phyloP scores from a whole-genome alignment of 2,329 filamentous ascomycete species.

The Aureobasidium subglaciale region DNA sequence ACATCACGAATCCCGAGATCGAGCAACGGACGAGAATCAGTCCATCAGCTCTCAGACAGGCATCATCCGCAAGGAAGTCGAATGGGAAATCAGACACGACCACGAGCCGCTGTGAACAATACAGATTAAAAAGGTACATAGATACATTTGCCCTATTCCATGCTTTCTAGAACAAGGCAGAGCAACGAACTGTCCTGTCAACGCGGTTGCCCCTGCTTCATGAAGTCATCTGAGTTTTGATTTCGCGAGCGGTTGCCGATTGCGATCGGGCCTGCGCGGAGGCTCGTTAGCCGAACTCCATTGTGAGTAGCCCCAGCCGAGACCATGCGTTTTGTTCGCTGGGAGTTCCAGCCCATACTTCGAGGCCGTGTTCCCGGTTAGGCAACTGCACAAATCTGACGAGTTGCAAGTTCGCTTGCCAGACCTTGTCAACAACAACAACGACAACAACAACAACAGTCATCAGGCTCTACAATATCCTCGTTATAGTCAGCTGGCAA shows the following conservation, averaged over 20 bases:
- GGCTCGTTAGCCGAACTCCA: not conserved
- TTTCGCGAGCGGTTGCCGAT: not conserved
- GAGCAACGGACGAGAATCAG: not conserved
- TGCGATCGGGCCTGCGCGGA: not conserved
- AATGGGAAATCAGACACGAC: conserved; percentile 10
- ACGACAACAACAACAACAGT: too few relatives aligned
- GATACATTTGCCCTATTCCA: not conserved
- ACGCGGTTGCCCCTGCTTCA: conserved; percentile 1
- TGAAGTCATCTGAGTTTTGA: not conserved
- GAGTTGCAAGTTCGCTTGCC: too few relatives aligned
- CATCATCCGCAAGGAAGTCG: conserved; percentile 12
- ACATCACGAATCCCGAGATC: not conserved
- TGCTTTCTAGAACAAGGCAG: not conserved
- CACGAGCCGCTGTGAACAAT: not conserved
- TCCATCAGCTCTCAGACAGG: conserved; percentile 1
- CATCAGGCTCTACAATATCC: too few relatives aligned
- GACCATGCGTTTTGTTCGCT: not conserved
- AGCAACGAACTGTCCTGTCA: not conserved
- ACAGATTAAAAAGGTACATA: not conserved
- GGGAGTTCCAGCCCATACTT: not conserved
- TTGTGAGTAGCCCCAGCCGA: not conserved
- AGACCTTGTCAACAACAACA: too few relatives aligned
- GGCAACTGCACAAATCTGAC: not conserved
- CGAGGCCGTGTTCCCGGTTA: not conserved
- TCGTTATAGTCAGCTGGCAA: too few relatives aligned